Conservation (phyloP, 2,329 filamentous ascomycete species). For the Fusarium anguioides region DNA sequence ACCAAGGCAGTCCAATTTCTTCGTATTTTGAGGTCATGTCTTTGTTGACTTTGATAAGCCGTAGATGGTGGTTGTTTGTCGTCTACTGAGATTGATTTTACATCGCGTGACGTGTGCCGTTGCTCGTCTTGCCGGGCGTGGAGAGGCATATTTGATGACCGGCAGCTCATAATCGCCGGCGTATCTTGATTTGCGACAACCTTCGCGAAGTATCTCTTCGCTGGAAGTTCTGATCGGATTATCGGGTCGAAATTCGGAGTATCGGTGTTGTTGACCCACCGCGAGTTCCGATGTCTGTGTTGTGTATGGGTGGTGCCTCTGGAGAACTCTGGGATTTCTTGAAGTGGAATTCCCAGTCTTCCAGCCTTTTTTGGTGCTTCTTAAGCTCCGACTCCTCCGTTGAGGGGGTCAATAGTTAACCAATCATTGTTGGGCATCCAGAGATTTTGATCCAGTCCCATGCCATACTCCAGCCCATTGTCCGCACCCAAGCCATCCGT, state of each 20-base stretch:
- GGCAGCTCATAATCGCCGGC: neutral
- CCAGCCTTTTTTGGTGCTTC: neutral
- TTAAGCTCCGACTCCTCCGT: constrained; percentile 48
- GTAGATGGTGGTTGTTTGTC: neutral
- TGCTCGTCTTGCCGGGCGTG: neutral
- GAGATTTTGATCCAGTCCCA: constrained; percentile 55
- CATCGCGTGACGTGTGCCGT: neutral
- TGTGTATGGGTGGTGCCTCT: constrained; percentile 18
- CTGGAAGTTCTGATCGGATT: neutral
- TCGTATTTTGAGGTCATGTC: neutral
- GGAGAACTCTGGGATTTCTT: neutral
- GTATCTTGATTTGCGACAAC: too few species aligned
- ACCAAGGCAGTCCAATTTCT: neutral
- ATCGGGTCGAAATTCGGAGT: neutral
- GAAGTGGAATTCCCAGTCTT: neutral
- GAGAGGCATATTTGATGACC: neutral
- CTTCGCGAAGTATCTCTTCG: neutral
- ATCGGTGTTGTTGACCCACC: neutral
- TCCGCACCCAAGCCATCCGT: constrained; percentile 60
- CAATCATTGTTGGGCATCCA: constrained; percentile 51
- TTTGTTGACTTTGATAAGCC: neutral
- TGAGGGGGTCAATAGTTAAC: constrained; percentile 49
- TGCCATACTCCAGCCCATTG: constrained; percentile 55
- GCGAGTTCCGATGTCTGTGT: neutral
- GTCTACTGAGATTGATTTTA: neutral